phyloP scores from a whole-genome alignment of 139 green algal genomes.

The Bryopsis sp. region DNA sequence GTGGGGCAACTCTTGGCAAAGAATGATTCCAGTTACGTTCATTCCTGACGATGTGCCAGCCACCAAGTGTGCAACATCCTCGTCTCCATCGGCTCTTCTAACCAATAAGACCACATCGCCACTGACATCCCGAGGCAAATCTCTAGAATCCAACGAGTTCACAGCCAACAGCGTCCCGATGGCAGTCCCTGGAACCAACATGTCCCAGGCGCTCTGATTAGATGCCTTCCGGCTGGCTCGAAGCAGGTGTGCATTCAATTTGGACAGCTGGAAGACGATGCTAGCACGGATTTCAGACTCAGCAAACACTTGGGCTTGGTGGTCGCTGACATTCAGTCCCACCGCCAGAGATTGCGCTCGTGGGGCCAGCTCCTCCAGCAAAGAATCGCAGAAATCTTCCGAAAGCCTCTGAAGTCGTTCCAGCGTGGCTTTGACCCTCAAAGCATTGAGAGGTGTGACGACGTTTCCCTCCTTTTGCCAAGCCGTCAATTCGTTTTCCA shows the following conservation, averaged over 20 bases:
- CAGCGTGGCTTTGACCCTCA: slow-evolving; percentile 67
- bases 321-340: slow-evolving; percentile 57
- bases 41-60: slow-evolving; percentile 37
- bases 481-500: slow-evolving; percentile 79
- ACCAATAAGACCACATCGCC: slow-evolving; percentile 55
- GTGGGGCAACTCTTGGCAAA: slow-evolving; percentile 87
- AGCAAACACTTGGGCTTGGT: slow-evolving; percentile 57
- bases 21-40: slow-evolving; percentile 65
- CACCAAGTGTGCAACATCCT: slow-evolving; percentile 67
- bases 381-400: slow-evolving; percentile 54
- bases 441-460: neutral
- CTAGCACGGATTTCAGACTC: slow-evolving; percentile 79
- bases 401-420: slow-evolving; percentile 71
- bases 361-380: slow-evolving; percentile 47
- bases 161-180: slow-evolving; percentile 58
- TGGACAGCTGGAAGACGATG: slow-evolving; percentile 87
- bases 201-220: slow-evolving; percentile 65
- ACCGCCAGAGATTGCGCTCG: slow-evolving; percentile 46
- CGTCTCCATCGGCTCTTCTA: slow-evolving; percentile 70
- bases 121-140: slow-evolving; percentile 26
- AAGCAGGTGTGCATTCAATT: slow-evolving; percentile 54
- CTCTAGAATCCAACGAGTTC: slow-evolving; percentile 41
- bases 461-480: slow-evolving; percentile 53
- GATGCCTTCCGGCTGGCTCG: slow-evolving; percentile 37
- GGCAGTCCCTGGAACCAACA: slow-evolving; percentile 60